Evolutionary conservation across 2,329 filamentous ascomycete genomes (phyloP).

Genomic region (Madurella mycetomatis): DNA sequence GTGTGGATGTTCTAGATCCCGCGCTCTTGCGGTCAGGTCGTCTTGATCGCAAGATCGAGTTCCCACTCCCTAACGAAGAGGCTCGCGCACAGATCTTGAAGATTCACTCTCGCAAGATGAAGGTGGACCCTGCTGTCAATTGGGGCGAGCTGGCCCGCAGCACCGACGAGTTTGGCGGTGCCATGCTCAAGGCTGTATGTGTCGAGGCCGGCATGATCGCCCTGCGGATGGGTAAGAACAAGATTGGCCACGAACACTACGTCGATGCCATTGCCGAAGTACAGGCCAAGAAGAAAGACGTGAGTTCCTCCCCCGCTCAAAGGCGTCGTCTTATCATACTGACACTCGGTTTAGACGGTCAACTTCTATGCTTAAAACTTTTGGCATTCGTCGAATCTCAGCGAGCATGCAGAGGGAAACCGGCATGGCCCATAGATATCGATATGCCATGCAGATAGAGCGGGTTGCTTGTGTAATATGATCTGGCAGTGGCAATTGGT

Average conservation of each 20-base stretch:
- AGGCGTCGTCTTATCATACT: not conserved
- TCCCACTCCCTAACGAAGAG: conserved; percentile 96
- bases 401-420: not conserved
- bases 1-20: conserved; percentile 89
- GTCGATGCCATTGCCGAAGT: conserved; percentile 98
- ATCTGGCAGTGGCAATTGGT: conserved; percentile 7
- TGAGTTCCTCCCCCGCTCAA: conserved; percentile 35
- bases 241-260: conserved; percentile 97
- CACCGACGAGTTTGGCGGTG: conserved; percentile 97
- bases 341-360: conserved; percentile 23
- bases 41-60: conserved; percentile 96
- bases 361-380: conserved; percentile 38
- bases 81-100: conserved; percentile 93
- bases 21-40: conserved; percentile 87
- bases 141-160: conserved; percentile 93
- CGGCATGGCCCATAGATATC: conserved; percentile 12
- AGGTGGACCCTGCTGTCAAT: conserved; percentile 86
- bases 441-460: conserved; percentile 16
- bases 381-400: not conserved
- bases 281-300: conserved; percentile 91
- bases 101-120: conserved; percentile 99
- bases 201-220: conserved; percentile 99
- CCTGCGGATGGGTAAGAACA: conserved; percentile 85
- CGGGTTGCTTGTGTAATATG: conserved; percentile 18
- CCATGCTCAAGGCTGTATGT: conserved; percentile 96